A percentile compares a stretch with the other conserved stretches of the same genome.
These are phyloP conservation scores for Umbelopsis sp. DNA, from an alignment of 192 early-diverging fungal species.

Conservation along the genomic window DNA sequence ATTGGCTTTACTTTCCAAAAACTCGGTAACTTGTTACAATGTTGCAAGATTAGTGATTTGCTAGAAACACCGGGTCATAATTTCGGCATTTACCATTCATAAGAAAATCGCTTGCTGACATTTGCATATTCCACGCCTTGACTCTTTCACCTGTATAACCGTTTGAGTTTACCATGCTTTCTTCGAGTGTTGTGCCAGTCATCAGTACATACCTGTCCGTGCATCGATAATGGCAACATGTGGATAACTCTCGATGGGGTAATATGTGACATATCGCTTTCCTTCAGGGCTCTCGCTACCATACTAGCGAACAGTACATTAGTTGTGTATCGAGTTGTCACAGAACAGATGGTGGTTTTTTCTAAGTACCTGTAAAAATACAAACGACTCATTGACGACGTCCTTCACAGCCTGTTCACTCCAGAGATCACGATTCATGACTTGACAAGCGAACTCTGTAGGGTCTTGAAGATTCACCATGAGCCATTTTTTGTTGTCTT, in stretches of 20 bases:
- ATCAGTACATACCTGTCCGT: conserved; percentile 65
- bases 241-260: conserved; percentile 72
- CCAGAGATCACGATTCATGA: conserved; percentile 95
- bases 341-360: background rate
- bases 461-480: conserved; percentile 86
- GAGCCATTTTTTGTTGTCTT: conserved; percentile 73
- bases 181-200: background rate
- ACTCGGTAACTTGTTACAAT: conserved; percentile 56
- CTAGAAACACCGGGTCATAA: too few species aligned
- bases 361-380: conserved; percentile 77
- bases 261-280: conserved; percentile 68
- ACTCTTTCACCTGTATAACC: conserved; percentile 71
- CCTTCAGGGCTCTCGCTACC: conserved; percentile 71
- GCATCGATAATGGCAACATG: conserved; percentile 91
- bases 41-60: conserved; percentile 15
- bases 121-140: conserved; percentile 63
- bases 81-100: conserved; percentile 55
- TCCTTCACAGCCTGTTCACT: conserved; percentile 77
- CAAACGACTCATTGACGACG: conserved; percentile 75
- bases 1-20: conserved; percentile 47
- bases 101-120: conserved; percentile 68
- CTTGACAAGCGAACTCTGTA: conserved; percentile 84
- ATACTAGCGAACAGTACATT: conserved; percentile 41
- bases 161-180: background rate
- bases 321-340: background rate